These are phyloP conservation scores for Lablab purpureus DNA, from an alignment of 306 rosid species.

Conservation along the genomic window DNA sequence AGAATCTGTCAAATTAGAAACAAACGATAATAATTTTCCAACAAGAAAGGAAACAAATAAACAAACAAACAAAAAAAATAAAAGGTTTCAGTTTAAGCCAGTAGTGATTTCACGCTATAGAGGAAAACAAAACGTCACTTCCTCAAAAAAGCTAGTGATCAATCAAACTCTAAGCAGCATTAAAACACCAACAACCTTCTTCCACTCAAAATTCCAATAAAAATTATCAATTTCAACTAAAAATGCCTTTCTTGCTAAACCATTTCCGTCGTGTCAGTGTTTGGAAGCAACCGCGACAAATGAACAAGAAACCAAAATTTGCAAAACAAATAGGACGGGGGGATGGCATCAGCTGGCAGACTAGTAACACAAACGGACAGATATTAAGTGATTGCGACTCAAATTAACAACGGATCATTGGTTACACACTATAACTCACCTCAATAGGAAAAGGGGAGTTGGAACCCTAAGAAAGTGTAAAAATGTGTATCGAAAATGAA, in stretches of 20 bases:
- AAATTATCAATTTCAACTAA: background rate
- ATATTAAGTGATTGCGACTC: background rate
- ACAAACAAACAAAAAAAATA: too few relatives aligned
- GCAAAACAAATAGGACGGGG: background rate
- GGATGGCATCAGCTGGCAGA: background rate
- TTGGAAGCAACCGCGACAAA: too few relatives aligned
- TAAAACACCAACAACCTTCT: background rate
- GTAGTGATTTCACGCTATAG: background rate
- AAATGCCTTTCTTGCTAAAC: background rate
- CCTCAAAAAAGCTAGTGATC: conserved; percentile 1
- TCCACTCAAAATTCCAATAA: background rate
- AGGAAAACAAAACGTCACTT: conserved; percentile 12
- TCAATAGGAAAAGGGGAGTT: conserved; percentile 14
- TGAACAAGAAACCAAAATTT: background rate
- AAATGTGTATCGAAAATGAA: background rate
- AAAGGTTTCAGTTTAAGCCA: conserved; percentile 23
- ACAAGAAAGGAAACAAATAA: background rate
- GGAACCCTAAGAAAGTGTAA: background rate
- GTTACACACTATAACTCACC: conserved; percentile 15
- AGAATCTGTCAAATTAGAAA: background rate
- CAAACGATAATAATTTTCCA: conserved; percentile 19
- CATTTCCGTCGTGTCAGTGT: background rate
- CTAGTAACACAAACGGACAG: background rate
- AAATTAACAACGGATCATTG: background rate
- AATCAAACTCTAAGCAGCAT: conserved; percentile 8